These are phyloP conservation scores for Trichoderma orchidacearum DNA, from an alignment of 495 filamentous ascomycete genomes.

Conservation along the genomic window DNA sequence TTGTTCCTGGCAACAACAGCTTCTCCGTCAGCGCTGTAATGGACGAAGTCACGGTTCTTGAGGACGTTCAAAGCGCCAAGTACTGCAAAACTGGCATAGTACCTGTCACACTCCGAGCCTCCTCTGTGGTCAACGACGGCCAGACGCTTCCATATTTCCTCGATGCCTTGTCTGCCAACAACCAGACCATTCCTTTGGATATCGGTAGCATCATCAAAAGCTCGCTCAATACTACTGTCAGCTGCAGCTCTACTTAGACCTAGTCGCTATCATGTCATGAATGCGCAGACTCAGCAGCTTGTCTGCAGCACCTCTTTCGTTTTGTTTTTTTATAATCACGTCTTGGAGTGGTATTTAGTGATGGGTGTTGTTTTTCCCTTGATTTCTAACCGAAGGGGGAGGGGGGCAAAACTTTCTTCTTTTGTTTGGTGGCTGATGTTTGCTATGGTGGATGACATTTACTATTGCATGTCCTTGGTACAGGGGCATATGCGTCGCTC, in stretches of 20 bases:
- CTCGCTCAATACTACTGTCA: slow-evolving; percentile 7
- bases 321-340: background rate
- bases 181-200: slow-evolving; percentile 22
- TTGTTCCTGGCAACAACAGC: slow-evolving; percentile 47
- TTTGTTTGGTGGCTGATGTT: too few species aligned
- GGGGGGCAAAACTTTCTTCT: background rate
- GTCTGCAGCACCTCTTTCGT: background rate
- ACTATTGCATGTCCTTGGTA: background rate
- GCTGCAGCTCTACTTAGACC: slow-evolving; percentile 6
- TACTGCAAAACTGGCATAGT: slow-evolving; percentile 41
- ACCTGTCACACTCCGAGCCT: slow-evolving; percentile 45
- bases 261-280: too few species aligned
- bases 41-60: slow-evolving; percentile 33
- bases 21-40: slow-evolving; percentile 40
- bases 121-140: slow-evolving; percentile 42
- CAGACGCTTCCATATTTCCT: slow-evolving; percentile 49
- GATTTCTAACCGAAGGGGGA: background rate
- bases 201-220: slow-evolving; percentile 15
- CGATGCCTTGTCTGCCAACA: slow-evolving; percentile 19
- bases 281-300: too few species aligned
- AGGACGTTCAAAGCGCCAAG: slow-evolving; percentile 18
- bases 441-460: background rate
- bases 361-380: background rate
- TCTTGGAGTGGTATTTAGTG: background rate
- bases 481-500: background rate